A percentile compares a stretch with the other conserved stretches of the same genome.
These are phyloP conservation scores for Plectosphaerella plurivora DNA, from an alignment of 2,329 filamentous ascomycete species.

Conservation along the genomic window DNA sequence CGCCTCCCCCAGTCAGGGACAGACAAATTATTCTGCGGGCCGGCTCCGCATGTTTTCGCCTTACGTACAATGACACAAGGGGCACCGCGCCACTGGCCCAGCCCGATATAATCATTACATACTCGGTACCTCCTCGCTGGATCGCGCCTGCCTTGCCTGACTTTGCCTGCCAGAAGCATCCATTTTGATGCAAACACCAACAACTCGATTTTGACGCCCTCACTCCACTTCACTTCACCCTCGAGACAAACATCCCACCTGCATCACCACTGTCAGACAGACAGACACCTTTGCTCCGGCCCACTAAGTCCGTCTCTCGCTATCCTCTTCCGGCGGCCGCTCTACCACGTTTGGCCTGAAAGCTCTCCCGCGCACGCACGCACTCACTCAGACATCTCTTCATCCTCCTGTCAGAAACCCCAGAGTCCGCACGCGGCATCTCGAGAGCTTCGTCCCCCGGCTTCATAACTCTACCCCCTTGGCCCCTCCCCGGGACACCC, in stretches of 20 bases:
- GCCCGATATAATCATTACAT: background rate
- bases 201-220: slow-evolving; percentile 2
- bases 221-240: background rate
- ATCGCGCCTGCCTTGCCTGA: background rate
- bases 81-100: background rate
- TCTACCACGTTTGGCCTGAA: too few relatives aligned
- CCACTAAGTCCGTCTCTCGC: background rate
- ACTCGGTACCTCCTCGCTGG: background rate
- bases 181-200: too few relatives aligned
- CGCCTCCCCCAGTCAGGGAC: background rate
- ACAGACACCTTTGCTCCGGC: background rate
- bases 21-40: slow-evolving; percentile 8
- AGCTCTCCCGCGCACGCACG: too few relatives aligned
- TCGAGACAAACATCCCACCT: too few relatives aligned
- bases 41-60: slow-evolving; percentile 5
- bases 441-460: background rate
- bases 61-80: slow-evolving; percentile 1
- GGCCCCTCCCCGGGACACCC: background rate
- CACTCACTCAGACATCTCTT: too few relatives aligned
- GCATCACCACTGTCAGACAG: too few relatives aligned
- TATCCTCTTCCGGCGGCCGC: too few relatives aligned
- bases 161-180: too few relatives aligned
- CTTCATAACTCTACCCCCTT: background rate
- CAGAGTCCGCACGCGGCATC: background rate
- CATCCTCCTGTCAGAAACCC: background rate